Base-by-base conservation (phyloP, 345 rosid species). In the Gossypium arboreum region DNA sequence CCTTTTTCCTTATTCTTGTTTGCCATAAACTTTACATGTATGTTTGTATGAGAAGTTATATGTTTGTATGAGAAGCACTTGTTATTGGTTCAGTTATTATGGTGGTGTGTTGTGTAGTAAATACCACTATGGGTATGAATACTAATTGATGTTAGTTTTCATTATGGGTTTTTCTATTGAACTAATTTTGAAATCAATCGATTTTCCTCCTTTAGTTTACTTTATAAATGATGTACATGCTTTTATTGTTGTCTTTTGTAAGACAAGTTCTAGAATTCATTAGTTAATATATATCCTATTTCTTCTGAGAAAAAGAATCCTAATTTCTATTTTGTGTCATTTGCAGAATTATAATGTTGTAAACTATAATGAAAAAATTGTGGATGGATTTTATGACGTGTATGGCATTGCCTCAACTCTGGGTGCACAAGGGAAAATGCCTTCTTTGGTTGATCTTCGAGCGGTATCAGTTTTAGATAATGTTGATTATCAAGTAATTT, bases 341-440 rank as follows among this genome's bases (percentile, higher is more conserved):
- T 22, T 83, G 74, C 74, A 92, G 98, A 92, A 91, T 77, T 91
- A 91, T 82, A 92, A 86, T 86, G 92, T 90, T 39, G 88, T 94
- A 79, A 94, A 88, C 75, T 92, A 92, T 74, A 86, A 87, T 67
- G 97, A 94, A 75, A 94, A 87, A 77, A 89, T 92, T 73, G 79
- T 79, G 72, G 94, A 94, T 91, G 98, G 98, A 43, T 94, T 94
- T 73, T 92, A 94, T 82, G 98, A 92, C 61, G 92, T 89, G 56
- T 88, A 86, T 73, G 88, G 91, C 73, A 76, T 86, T 81, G 77
- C 92, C 68, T 84, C 97, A 63, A 88, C 78, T 85, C 81, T 93
- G 11, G 73, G 75, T 55, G 60, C 84, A 3, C 94, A 84, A 66
- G 90, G 93, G 75, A 90, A 87, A 84, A 89, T 94, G 92, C 98